phyloP scores from a whole-genome alignment of 2,329 filamentous ascomycete species.

The Didymella exigua region DNA sequence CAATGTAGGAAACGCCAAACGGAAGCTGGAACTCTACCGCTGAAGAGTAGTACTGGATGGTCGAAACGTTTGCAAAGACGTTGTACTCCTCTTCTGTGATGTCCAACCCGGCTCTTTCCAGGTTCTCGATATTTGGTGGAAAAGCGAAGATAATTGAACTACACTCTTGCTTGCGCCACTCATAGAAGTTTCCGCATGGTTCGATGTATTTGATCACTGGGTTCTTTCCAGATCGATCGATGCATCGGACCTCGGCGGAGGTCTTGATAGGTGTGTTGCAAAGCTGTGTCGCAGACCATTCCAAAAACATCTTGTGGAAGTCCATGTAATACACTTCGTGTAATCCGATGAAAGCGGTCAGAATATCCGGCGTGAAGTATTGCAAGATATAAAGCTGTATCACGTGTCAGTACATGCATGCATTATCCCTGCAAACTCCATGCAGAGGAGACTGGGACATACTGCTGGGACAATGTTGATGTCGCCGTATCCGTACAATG shows the following conservation, averaged over 20 bases:
- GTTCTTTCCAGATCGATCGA: conserved; percentile 43
- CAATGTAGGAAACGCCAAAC: conserved; percentile 46
- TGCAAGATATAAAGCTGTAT: conserved; percentile 47
- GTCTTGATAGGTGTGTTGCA: conserved; percentile 43
- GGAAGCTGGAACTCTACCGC: conserved; percentile 43
- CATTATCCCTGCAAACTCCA: conserved; percentile 27
- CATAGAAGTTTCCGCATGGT: conserved; percentile 35
- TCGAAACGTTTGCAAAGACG: conserved; percentile 40
- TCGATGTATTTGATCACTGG: conserved; percentile 44
- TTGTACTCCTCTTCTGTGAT: conserved; percentile 41
- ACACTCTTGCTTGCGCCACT: conserved; percentile 44
- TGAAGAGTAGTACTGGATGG: conserved; percentile 47
- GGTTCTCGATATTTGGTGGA: conserved; percentile 41
- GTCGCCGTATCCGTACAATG: conserved; percentile 48
- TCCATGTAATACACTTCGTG: conserved; percentile 47
- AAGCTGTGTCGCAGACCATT: conserved; percentile 38
- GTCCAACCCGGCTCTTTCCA: conserved; percentile 42
- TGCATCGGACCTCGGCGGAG: conserved; percentile 42
- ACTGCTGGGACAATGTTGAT: conserved; percentile 47
- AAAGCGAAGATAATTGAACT: conserved; percentile 46
- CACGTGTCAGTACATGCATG: conserved; percentile 36
- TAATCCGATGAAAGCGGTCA: conserved; percentile 45
- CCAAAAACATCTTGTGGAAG: conserved; percentile 45
- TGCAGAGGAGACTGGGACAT: conserved; percentile 30
- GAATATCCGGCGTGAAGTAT: conserved; percentile 48